Evolutionary conservation across 805 yeast species (phyloP).

Genomic region (Cyberlindnera nakhonratchasimensis): DNA sequence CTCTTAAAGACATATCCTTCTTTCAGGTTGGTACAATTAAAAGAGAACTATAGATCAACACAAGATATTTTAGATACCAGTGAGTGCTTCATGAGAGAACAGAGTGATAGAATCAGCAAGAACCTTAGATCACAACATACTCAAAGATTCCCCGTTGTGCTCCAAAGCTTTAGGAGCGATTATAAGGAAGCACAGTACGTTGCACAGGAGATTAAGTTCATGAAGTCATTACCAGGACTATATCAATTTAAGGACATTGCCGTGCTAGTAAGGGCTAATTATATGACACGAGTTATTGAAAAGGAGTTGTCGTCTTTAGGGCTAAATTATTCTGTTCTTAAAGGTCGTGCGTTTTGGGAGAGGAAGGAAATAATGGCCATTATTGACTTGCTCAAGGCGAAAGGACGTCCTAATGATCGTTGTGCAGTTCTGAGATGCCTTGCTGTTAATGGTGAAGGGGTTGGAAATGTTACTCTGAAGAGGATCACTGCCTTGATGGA

Average conservation of each 20-base stretch:
- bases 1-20: constrained; percentile 44
- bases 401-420: constrained; percentile 56
- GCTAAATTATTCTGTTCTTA: constrained; percentile 64
- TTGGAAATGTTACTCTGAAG: constrained; percentile 44
- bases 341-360: constrained; percentile 81
- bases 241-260: constrained; percentile 62
- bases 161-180: constrained; percentile 37
- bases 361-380: constrained; percentile 61
- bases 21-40: constrained; percentile 41
- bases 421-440: constrained; percentile 57
- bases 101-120: constrained; percentile 43
- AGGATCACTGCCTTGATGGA: constrained; percentile 13
- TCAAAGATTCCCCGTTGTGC: constrained; percentile 44
- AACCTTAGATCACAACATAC: constrained; percentile 44
- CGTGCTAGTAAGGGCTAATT: constrained; percentile 63
- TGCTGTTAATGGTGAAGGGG: constrained; percentile 44
- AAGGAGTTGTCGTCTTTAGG: constrained; percentile 49
- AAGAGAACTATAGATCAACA: constrained; percentile 81
- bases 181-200: constrained; percentile 58
- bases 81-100: constrained; percentile 61
- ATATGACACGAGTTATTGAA: constrained; percentile 61
- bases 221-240: constrained; percentile 44
- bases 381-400: constrained; percentile 60
- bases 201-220: constrained; percentile 48
- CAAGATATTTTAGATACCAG: constrained; percentile 60